phyloP scores from a whole-genome alignment of 257 asterid species.

The Penstemon barbatus region DNA sequence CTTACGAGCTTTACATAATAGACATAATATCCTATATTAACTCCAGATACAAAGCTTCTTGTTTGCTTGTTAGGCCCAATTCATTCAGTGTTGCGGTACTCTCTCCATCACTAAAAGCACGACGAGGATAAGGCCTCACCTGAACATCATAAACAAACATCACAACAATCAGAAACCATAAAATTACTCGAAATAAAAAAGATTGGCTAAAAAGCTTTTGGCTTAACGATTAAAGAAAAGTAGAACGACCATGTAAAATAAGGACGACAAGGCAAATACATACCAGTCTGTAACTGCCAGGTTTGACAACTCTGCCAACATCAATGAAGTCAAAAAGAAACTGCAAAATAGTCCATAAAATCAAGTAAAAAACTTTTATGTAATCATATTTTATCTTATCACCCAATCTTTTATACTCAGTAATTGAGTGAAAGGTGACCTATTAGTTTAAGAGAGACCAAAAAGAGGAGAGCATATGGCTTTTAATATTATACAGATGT shows the following conservation, averaged over 20 bases:
- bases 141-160: slow-evolving; percentile 28
- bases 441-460: no score
- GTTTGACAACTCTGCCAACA: slow-evolving; percentile 72
- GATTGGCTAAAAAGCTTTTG: not conserved
- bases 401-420: no score
- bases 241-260: not conserved
- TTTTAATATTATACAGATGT: no score
- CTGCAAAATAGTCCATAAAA: slow-evolving; percentile 43
- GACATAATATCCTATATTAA: slow-evolving; percentile 42
- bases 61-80: slow-evolving; percentile 91
- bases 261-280: slow-evolving; percentile 5
- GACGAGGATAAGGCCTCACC: slow-evolving; percentile 96
- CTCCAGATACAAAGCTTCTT: slow-evolving; percentile 95
- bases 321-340: slow-evolving; percentile 85
- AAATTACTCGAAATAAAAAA: not conserved
- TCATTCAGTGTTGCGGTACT: slow-evolving; percentile 57
- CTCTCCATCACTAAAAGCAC: slow-evolving; percentile 77
- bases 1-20: slow-evolving; percentile 25
- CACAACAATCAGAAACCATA: not conserved
- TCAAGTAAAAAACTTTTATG: no score
- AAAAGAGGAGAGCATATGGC: no score
- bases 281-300: slow-evolving; percentile 96
- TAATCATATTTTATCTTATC: no score
- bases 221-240: slow-evolving; percentile 10
- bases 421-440: no score